Conservation (phyloP, 2,329 filamentous ascomycete species). For the Macroventuria anomochaeta region DNA sequence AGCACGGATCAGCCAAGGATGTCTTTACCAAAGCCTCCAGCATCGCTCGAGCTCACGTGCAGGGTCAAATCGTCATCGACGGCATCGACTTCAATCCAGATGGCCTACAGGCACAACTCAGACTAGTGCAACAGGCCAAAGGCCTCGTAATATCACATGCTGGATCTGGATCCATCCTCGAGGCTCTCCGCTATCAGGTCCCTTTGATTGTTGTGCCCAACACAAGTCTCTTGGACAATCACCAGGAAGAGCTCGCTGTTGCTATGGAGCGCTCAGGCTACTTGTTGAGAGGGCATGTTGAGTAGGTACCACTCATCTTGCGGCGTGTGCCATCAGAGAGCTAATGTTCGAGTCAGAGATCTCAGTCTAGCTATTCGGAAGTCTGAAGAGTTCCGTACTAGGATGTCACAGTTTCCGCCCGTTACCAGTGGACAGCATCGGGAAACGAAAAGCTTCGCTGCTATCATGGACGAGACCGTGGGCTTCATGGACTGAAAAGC, state of each 20-base stretch:
- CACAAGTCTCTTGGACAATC: constrained; percentile 79
- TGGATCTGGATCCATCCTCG: constrained; percentile 88
- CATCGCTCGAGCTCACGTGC: constrained; percentile 24
- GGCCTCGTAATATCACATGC: constrained; percentile 90
- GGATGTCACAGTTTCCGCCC: constrained; percentile 45
- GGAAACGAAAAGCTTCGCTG: constrained; percentile 45
- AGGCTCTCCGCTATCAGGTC: constrained; percentile 74
- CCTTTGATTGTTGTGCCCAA: constrained; percentile 93
- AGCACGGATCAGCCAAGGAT: constrained; percentile 74
- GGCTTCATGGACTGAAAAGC: constrained; percentile 41
- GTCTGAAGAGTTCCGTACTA: constrained; percentile 52
- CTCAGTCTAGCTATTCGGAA: constrained; percentile 56
- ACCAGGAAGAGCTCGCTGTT: constrained; percentile 85
- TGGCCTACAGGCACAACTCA: constrained; percentile 67
- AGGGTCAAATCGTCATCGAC: constrained; percentile 51
- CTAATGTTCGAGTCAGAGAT: no score
- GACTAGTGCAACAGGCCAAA: constrained; percentile 58
- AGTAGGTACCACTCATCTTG: constrained; percentile 60
- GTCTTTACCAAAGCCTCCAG: constrained; percentile 56
- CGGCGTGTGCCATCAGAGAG: no score
- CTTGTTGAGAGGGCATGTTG: constrained; percentile 71
- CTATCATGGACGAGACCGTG: constrained; percentile 47
- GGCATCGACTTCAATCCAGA: constrained; percentile 71
- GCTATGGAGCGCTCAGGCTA: constrained; percentile 78
- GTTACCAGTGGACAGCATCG: constrained; percentile 45